Percentiles rank a stretch among this genome's conserved stretches.
Conservation (phyloP, 805 yeast species). For the Lipomyces kockii region DNA sequence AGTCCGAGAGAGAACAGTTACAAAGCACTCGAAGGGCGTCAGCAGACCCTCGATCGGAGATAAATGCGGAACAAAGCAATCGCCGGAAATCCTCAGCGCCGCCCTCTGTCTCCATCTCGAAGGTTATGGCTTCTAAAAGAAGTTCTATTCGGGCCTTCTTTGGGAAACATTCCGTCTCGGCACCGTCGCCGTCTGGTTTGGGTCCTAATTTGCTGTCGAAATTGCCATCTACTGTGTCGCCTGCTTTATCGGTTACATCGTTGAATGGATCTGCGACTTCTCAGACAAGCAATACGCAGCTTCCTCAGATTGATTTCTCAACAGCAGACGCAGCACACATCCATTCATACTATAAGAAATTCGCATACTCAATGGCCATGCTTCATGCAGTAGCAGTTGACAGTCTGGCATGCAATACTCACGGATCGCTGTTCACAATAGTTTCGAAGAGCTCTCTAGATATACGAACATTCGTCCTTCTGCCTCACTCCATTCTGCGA, state of each 20-base stretch:
- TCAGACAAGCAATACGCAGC: neutral
- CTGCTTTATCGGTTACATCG: neutral
- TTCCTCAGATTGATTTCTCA: slow-evolving; percentile 5
- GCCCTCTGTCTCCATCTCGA: neutral
- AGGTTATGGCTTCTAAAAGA: neutral
- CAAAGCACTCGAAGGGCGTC: neutral
- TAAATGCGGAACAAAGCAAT: neutral
- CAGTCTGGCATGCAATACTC: slow-evolving; percentile 13
- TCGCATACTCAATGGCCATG: slow-evolving; percentile 21
- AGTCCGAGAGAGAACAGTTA: neutral
- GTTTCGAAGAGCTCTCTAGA: slow-evolving; percentile 6
- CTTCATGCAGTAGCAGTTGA: slow-evolving; percentile 19
- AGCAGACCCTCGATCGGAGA: neutral
- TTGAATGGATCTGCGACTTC: neutral
- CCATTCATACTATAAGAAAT: slow-evolving; percentile 16
- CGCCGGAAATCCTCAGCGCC: neutral
- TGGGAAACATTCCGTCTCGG: neutral
- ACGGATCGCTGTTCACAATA: slow-evolving; percentile 6
- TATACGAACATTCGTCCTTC: slow-evolving; percentile 24
- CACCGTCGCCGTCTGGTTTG: neutral
- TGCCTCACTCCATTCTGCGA: slow-evolving; percentile 24
- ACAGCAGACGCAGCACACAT: neutral
- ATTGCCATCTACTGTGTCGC: neutral
- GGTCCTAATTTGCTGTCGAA: neutral
- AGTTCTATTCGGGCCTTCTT: neutral